Evolutionary conservation across 768 basidiomycete species (phyloP).

Genomic region (Termitomyces sp.): DNA sequence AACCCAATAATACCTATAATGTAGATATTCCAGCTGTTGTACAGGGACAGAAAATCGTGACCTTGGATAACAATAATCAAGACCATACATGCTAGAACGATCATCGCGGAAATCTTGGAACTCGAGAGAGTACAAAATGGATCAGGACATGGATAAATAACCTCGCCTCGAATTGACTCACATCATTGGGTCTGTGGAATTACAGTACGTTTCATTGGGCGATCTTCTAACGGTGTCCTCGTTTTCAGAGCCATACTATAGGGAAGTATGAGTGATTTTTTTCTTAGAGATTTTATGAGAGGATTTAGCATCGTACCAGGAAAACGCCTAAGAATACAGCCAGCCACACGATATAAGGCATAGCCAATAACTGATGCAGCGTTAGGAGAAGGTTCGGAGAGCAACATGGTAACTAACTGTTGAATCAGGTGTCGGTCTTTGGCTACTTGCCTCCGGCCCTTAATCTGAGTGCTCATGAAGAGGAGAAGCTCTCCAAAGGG

Average conservation of each 20-base stretch:
- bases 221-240: conserved; percentile 20
- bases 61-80: conserved; percentile 23
- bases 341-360: conserved; percentile 27
- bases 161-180: conserved; percentile 5
- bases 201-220: conserved; percentile 29
- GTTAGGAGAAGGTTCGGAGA: not conserved
- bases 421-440: conserved; percentile 13
- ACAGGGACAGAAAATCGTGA: not conserved
- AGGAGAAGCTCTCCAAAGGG: conserved; percentile 14
- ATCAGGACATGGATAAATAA: not conserved
- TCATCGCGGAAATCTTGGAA: conserved; percentile 24
- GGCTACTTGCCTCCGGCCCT: conserved; percentile 15
- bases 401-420: conserved; percentile 8
- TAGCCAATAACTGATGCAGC: conserved; percentile 20
- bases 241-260: conserved; percentile 23
- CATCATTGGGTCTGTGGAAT: conserved; percentile 21
- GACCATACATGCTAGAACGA: conserved; percentile 20
- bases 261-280: not conserved
- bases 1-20: conserved; percentile 21
- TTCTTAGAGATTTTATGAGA: not conserved
- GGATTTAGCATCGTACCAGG: conserved; percentile 13
- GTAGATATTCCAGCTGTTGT: not conserved
- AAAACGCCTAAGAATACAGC: conserved; percentile 22
- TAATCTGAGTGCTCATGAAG: conserved; percentile 18
- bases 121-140: conserved; percentile 10